phyloP scores from a whole-genome alignment of 768 basidiomycete species.

The Boletus edulis region DNA sequence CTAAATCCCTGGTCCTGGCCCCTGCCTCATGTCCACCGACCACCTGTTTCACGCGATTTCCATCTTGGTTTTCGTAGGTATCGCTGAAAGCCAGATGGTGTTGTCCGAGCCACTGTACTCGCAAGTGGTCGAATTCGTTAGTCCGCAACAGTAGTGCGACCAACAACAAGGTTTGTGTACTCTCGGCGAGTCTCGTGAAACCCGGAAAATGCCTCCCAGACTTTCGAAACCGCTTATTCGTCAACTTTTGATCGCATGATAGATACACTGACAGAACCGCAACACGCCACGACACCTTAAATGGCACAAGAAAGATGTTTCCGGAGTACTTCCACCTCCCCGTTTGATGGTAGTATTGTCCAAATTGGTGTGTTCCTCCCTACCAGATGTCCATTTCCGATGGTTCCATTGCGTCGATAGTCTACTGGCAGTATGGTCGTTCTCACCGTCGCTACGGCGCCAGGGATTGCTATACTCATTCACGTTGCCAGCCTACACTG shows the following conservation, averaged over 20 bases:
- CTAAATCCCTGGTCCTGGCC: background rate
- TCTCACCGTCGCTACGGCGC: background rate
- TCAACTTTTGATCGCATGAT: too few relatives aligned
- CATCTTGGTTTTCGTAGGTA: constrained; percentile 6
- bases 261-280: too few relatives aligned
- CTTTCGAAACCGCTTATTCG: too few relatives aligned
- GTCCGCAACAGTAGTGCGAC: too few relatives aligned
- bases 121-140: background rate
- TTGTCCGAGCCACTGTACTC: background rate
- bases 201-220: too few relatives aligned
- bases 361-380: too few relatives aligned
- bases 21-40: constrained; percentile 17
- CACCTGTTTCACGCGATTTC: constrained; percentile 9
- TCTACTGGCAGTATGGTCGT: background rate
- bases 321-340: too few relatives aligned
- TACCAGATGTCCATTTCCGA: background rate
- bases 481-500: background rate
- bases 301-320: too few relatives aligned
- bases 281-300: too few relatives aligned
- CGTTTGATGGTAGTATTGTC: too few relatives aligned
- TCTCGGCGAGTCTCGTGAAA: too few relatives aligned
- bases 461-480: background rate
- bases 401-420: background rate
- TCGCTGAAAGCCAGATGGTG: background rate
- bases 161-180: too few relatives aligned